Evolutionary conservation across 345 rosid genomes (phyloP).

Genomic region (Dipteronia dyeriana): DNA sequence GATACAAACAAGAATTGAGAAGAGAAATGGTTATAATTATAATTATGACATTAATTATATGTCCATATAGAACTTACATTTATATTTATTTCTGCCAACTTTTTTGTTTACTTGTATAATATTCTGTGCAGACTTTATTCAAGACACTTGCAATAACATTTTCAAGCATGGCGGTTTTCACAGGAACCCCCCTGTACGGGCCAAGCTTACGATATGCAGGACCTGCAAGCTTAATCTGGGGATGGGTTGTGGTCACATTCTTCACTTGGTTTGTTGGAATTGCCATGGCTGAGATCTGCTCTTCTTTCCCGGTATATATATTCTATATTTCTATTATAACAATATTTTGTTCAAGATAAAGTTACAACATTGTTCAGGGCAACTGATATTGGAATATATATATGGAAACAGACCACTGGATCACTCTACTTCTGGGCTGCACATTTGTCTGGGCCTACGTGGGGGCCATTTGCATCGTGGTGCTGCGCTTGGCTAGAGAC

Average conservation of each 20-base stretch:
- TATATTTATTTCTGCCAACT: background rate
- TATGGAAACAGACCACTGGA: constrained; percentile 53
- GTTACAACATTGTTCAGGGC: background rate
- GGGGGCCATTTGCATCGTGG: constrained; percentile 76
- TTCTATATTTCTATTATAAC: too few relatives aligned
- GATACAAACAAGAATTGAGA: constrained; percentile 64
- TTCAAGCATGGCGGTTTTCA: constrained; percentile 64
- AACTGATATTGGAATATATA: background rate
- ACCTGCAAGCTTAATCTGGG: constrained; percentile 65
- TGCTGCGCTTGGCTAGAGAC: constrained; percentile 78
- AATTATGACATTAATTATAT: too few relatives aligned
- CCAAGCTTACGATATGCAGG: constrained; percentile 60
- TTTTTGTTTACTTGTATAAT: background rate
- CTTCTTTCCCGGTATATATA: constrained; percentile 57
- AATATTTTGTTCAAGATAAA: too few relatives aligned
- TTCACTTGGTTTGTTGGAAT: constrained; percentile 66
- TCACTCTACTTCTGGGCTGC: constrained; percentile 78
- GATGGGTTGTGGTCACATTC: constrained; percentile 66
- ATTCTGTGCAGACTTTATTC: constrained; percentile 49
- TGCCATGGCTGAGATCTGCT: constrained; percentile 71
- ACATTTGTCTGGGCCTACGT: constrained; percentile 60
- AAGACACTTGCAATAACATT: constrained; percentile 65
- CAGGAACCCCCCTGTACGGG: constrained; percentile 63
- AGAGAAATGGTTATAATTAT: constrained; percentile 42
- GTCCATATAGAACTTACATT: too few relatives aligned